A percentile compares a stretch with the other conserved stretches of the same genome.
Evolutionary conservation across 345 rosid genomes (phyloP).

Genomic region (Eucalyptus microcorys): DNA sequence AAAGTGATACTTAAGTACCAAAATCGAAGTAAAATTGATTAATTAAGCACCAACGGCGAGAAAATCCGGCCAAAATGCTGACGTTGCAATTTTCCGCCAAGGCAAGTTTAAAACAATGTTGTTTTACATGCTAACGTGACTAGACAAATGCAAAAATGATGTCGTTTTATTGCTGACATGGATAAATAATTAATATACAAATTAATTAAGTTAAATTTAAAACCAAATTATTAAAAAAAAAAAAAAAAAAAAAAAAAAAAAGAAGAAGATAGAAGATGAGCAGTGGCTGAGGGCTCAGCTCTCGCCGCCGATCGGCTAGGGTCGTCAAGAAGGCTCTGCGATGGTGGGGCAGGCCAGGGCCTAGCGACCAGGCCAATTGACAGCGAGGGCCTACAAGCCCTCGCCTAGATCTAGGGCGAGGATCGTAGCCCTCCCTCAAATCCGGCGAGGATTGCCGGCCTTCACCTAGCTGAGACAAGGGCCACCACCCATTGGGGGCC

Average conservation of each 20-base stretch:
- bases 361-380: rapidly evolving
- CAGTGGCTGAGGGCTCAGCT: rapidly evolving
- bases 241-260: no score
- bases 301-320: rapidly evolving
- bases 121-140: no score
- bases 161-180: no score
- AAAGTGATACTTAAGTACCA: no score
- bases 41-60: rapidly evolving
- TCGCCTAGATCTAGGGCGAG: no score
- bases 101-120: no score
- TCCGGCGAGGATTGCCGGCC: rapidly evolving
- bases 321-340: rapidly evolving
- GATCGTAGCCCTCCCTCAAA: rapidly evolving
- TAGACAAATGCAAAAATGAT: no score
- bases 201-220: no score
- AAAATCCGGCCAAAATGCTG: no score
- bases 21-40: no score
- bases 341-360: rapidly evolving
- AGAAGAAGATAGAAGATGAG: rapidly evolving
- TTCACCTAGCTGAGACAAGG: rapidly evolving
- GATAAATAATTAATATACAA: no score
- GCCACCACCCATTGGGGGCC: rapidly evolving
- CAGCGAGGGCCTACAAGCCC: rapidly evolving
- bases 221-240: no score
- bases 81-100: rapidly evolving